Evolutionary conservation across 306 rosid genomes (phyloP), one percentile per base, ranked within the genome.

Genomic region (Urtica urens): DNA sequence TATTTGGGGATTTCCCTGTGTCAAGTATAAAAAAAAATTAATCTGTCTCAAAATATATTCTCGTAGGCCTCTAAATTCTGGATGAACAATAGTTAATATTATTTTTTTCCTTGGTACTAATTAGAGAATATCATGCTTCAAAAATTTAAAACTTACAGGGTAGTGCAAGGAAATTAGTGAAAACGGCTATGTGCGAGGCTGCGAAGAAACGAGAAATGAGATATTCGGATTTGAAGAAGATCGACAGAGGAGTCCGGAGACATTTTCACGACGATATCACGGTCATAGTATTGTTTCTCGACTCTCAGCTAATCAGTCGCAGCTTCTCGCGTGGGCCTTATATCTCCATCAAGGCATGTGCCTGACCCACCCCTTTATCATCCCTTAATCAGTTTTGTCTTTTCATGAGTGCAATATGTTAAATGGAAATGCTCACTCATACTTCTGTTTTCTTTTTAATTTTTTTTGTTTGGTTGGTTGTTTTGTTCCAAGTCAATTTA

Each of bases 141-240:
- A 43, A 18, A 13, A 38, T 14, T 42, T 34, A 49, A n/a, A 7
- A 17, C 54, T 1, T 55, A 24, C 80, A 92, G 99, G 99, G 99
- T 57, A 68, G 73, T 31, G 99, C 96, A 1, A 78, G 65, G 74
- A 82, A 63, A 55, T 86, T 92, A 0, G 69, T 86, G 23, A 82
- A 80, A 63, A 45, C 83, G 2, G 99, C 96, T 22, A 76, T 92
- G 41, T 64, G 60, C 21, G 96, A 73, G 68, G 99, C 96, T 5
- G 96, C 99, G 0, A 92, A 80, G 74, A 92, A 86, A 41, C 78
- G 99, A 72, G 99, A 92, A 66, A 92, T 86, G 96, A 82, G 99
- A 72, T 86, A 78, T 63, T 75, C 93, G 6, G 99, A 92, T 66
- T 59, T 92, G 77, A 69, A 79, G 46, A 92, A 78, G 87, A 92